A percentile compares a stretch with the other conserved stretches of the same genome.
These are phyloP conservation scores for Pythium rhizo-oryzae DNA, from an alignment of 352 stramenopile species.

Conservation along the genomic window DNA sequence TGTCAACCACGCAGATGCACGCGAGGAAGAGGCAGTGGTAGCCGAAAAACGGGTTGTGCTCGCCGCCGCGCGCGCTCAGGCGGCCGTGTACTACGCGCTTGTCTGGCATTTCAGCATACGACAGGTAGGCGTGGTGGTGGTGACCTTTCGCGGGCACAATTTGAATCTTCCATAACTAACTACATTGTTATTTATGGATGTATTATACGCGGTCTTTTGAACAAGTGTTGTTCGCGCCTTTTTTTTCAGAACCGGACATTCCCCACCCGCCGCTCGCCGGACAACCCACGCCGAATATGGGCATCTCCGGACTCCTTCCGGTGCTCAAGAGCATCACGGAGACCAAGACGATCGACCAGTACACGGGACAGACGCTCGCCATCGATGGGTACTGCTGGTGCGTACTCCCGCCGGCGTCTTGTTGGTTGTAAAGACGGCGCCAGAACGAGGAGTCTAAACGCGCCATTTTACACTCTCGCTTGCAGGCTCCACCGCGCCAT, in stretches of 20 bases:
- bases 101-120: background rate
- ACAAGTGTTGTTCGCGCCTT: slow-evolving; percentile 10
- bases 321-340: slow-evolving; percentile 73
- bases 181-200: background rate
- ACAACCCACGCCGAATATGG: slow-evolving; percentile 25
- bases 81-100: background rate
- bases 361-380: slow-evolving; percentile 64
- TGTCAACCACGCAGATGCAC: slow-evolving; percentile 53
- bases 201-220: slow-evolving; percentile 1
- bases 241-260: slow-evolving; percentile 9
- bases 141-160: slow-evolving; percentile 22
- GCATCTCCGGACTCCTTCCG: slow-evolving; percentile 42
- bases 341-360: slow-evolving; percentile 78
- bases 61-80: background rate
- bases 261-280: background rate
- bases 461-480: background rate
- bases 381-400: slow-evolving; percentile 85
- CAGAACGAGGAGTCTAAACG: too few species aligned
- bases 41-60: slow-evolving; percentile 42
- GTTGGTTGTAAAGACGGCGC: too few species aligned
- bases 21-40: slow-evolving; percentile 43
- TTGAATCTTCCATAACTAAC: slow-evolving; percentile 15
- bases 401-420: slow-evolving; percentile 1
- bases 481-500: slow-evolving; percentile 82
- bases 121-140: background rate